Percentiles rank a stretch among this genome's conserved stretches.
These are phyloP conservation scores for Mortierella antarctica DNA, from an alignment of 192 early-diverging fungal species.

Conservation along the genomic window DNA sequence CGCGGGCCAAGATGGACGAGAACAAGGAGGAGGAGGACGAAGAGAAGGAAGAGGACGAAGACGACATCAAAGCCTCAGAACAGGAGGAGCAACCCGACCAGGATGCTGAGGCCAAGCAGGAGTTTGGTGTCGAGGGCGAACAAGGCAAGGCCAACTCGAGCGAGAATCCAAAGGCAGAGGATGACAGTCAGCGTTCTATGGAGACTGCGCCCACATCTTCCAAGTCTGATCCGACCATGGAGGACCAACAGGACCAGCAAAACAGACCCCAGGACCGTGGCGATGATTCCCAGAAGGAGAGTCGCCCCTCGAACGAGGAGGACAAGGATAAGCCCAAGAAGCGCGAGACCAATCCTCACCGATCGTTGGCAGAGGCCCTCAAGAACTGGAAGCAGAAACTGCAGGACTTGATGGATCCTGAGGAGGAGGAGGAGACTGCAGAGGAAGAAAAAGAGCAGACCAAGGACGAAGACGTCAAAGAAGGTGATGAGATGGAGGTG, in stretches of 20 bases:
- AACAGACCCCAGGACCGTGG: constrained; percentile 54
- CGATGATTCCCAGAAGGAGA: constrained; percentile 52
- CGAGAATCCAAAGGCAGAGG: constrained; percentile 63
- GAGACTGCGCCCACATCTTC: constrained; percentile 50
- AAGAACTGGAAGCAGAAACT: constrained; percentile 94
- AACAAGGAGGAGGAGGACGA: constrained; percentile 32
- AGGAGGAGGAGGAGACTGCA: constrained; percentile 57
- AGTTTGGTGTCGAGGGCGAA: constrained; percentile 77
- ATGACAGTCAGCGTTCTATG: constrained; percentile 61
- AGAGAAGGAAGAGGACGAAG: constrained; percentile 59
- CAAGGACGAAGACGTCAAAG: constrained; percentile 58
- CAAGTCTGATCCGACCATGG: constrained; percentile 49
- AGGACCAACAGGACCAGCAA: constrained; percentile 55
- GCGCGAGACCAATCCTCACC: constrained; percentile 82
- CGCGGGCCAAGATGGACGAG: constrained; percentile 34
- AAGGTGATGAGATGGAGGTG: constrained; percentile 63
- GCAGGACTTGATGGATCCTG: constrained; percentile 75
- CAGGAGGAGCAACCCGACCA: constrained; percentile 61
- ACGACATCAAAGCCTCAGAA: constrained; percentile 56
- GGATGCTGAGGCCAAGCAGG: constrained; percentile 63
- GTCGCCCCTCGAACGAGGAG: constrained; percentile 47
- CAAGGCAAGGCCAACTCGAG: constrained; percentile 62
- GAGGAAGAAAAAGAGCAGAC: constrained; percentile 46
- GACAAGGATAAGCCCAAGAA: constrained; percentile 56
- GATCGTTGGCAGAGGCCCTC: constrained; percentile 91